Evolutionary conservation across 1,139 yeast genomes (phyloP).

Genomic region (Yamadazyma mexicana): DNA sequence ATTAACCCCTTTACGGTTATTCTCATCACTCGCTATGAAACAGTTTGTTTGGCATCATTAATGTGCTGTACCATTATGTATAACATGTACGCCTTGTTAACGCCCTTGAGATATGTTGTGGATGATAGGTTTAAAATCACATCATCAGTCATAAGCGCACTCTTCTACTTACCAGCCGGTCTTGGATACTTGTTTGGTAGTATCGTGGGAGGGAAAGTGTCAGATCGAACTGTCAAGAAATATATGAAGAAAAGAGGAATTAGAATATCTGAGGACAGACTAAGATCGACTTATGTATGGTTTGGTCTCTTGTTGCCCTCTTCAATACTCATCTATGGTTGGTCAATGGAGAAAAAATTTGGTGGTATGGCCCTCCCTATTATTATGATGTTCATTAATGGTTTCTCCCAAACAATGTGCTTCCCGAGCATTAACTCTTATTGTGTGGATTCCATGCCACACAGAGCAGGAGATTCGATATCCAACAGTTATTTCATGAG

Average conservation of each 20-base stretch:
- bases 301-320: conserved; percentile 39
- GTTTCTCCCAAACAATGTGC: conserved; percentile 46
- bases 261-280: conserved; percentile 51
- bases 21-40: conserved; percentile 35
- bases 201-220: conserved; percentile 47
- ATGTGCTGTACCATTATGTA: conserved; percentile 38
- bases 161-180: conserved; percentile 55
- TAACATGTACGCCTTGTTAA: conserved; percentile 48
- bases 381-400: conserved; percentile 44
- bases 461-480: conserved; percentile 50
- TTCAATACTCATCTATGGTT: conserved; percentile 48
- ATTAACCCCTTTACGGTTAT: conserved; percentile 45
- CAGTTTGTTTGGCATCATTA: conserved; percentile 40
- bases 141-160: conserved; percentile 43
- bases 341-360: conserved; percentile 44
- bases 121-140: conserved; percentile 49
- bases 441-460: conserved; percentile 54
- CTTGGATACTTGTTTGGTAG: conserved; percentile 48
- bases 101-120: conserved; percentile 53
- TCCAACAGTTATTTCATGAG: conserved; percentile 38
- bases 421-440: conserved; percentile 53
- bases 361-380: conserved; percentile 57
- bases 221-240: conserved; percentile 43
- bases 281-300: conserved; percentile 35
- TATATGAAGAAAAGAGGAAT: conserved; percentile 40